Conservation (phyloP, 1,139 yeast species). For the Kodamaea plutei region DNA sequence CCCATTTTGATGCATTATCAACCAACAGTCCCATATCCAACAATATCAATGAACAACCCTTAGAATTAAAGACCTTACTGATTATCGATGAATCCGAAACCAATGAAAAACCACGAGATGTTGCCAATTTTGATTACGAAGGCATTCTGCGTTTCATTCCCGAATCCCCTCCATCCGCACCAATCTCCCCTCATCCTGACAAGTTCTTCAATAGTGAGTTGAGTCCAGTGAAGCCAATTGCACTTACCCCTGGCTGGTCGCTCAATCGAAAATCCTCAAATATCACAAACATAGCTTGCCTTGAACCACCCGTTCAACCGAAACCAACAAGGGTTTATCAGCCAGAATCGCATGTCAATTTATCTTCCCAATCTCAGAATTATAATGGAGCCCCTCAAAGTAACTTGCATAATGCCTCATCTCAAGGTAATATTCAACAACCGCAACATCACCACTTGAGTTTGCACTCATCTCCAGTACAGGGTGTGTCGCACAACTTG, state of each 20-base stretch:
- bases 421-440: slow-evolving; percentile 10
- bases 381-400: background rate
- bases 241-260: slow-evolving; percentile 9
- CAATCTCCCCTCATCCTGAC: slow-evolving; percentile 34
- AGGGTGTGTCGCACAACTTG: slow-evolving; percentile 2
- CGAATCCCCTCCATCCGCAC: slow-evolving; percentile 46
- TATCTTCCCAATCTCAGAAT: background rate
- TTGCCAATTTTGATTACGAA: slow-evolving; percentile 6
- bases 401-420: background rate
- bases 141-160: slow-evolving; percentile 25
- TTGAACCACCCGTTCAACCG: slow-evolving; percentile 7
- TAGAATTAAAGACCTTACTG: slow-evolving; percentile 13
- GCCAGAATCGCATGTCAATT: too few relatives aligned
- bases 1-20: slow-evolving; percentile 2
- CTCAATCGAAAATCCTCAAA: slow-evolving; percentile 20
- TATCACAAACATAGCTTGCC: slow-evolving; percentile 28
- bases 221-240: slow-evolving; percentile 9
- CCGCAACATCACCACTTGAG: slow-evolving; percentile 17
- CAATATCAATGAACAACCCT: slow-evolving; percentile 14
- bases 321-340: background rate
- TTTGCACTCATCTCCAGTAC: background rate
- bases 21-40: slow-evolving; percentile 3
- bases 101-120: slow-evolving; percentile 1
- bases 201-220: slow-evolving; percentile 2
- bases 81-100: slow-evolving; percentile 15